phyloP scores from a whole-genome alignment of 2,329 filamentous ascomycete species.

The Talaromyces islandicus region DNA sequence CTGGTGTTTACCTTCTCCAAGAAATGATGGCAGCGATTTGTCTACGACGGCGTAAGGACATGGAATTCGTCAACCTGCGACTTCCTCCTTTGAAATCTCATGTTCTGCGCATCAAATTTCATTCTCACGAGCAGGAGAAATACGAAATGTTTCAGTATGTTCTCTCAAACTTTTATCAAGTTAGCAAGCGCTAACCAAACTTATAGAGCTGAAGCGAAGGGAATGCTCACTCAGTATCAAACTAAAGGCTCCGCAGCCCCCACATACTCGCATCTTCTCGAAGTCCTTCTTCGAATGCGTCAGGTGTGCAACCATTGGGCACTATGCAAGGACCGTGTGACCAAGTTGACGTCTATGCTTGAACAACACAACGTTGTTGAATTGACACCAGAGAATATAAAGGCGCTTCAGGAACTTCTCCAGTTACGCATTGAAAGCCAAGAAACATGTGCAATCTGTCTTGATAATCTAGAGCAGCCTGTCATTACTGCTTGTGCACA shows the following conservation, averaged over 20 bases:
- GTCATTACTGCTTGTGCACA: constrained; percentile 85
- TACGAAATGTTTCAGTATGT: constrained; percentile 67
- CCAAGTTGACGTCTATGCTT: constrained; percentile 63
- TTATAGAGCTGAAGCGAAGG: constrained; percentile 63
- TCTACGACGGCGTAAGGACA: constrained; percentile 76
- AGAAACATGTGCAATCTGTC: constrained; percentile 78
- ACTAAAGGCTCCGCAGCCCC: constrained; percentile 32
- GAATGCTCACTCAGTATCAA: constrained; percentile 59
- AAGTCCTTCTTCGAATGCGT: constrained; percentile 73
- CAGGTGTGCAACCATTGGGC: constrained; percentile 89
- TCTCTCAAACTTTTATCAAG: constrained; percentile 1
- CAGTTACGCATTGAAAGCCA: constrained; percentile 71
- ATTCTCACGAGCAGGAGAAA: constrained; percentile 66
- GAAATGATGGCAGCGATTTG: constrained; percentile 75
- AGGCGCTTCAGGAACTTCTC: constrained; percentile 67
- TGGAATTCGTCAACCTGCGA: constrained; percentile 78
- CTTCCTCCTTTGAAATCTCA: constrained; percentile 73
- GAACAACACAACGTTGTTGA: constrained; percentile 62
- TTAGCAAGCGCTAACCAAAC: constrained; percentile 9
- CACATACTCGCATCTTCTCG: constrained; percentile 68
- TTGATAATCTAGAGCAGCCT: constrained; percentile 64
- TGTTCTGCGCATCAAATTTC: constrained; percentile 68
- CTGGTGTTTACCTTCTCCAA: constrained; percentile 62
- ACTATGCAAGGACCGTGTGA: constrained; percentile 68
- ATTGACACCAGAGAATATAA: constrained; percentile 65